Conservation (phyloP, 768 basidiomycete species). For the Suillus decipiens region DNA sequence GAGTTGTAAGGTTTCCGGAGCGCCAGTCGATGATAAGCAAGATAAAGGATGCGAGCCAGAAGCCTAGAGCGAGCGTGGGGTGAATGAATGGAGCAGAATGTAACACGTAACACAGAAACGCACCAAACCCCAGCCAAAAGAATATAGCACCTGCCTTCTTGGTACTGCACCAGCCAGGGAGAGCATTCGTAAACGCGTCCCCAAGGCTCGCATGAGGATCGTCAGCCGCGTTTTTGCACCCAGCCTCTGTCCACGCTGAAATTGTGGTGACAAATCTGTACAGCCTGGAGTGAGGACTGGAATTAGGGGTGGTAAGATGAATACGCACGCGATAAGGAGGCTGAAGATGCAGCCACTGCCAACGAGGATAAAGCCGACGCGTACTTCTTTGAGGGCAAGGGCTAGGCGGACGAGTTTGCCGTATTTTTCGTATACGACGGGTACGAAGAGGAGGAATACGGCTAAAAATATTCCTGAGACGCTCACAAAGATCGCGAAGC, state of each 20-base stretch:
- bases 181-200: slow-evolving; percentile 61
- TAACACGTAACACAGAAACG: slow-evolving; percentile 28
- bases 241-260: slow-evolving; percentile 85
- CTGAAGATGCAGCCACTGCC: slow-evolving; percentile 65
- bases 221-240: slow-evolving; percentile 81
- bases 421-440: slow-evolving; percentile 83
- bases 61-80: slow-evolving; percentile 43
- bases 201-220: slow-evolving; percentile 80
- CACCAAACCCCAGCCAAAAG: slow-evolving; percentile 84
- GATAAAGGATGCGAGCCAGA: slow-evolving; percentile 71
- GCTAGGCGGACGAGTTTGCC: slow-evolving; percentile 78
- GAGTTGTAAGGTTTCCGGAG: slow-evolving; percentile 50
- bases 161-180: slow-evolving; percentile 86
- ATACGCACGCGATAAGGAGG: slow-evolving; percentile 75
- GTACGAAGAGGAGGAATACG: slow-evolving; percentile 71
- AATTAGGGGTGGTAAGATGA: slow-evolving; percentile 9
- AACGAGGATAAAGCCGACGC: slow-evolving; percentile 83
- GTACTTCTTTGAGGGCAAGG: slow-evolving; percentile 77
- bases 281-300: slow-evolving; percentile 18
- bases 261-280: slow-evolving; percentile 73
- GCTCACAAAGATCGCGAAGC: slow-evolving; percentile 83
- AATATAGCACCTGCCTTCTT: slow-evolving; percentile 91
- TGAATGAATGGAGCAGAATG: not conserved
- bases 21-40: slow-evolving; percentile 79
- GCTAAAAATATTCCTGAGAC: slow-evolving; percentile 73